These are phyloP conservation scores for Posidonia australis DNA, from an alignment of 106 monocot genomes.

Conservation along the genomic window DNA sequence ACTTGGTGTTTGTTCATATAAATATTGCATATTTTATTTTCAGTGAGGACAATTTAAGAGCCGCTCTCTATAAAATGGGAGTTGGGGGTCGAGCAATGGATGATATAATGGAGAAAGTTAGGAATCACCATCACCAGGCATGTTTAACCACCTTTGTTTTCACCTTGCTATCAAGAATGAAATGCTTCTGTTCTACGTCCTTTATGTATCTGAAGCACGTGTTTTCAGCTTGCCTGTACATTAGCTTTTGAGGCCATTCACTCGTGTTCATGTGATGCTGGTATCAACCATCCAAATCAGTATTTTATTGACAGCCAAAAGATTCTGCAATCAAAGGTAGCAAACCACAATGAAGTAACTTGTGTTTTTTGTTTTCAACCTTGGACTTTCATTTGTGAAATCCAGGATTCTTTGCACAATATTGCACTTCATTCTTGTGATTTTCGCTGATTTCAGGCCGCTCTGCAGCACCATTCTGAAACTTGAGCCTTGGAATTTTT, in stretches of 20 bases:
- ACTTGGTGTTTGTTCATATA: neutral
- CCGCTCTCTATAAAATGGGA: constrained; percentile 82
- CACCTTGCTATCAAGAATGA: neutral
- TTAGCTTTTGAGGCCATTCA: constrained; percentile 82
- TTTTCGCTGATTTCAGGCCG: too few relatives aligned
- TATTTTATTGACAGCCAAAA: neutral
- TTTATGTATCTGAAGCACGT: neutral
- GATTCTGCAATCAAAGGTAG: constrained; percentile 3
- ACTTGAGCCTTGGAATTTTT: too few relatives aligned
- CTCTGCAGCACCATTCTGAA: too few relatives aligned
- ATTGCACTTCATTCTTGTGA: too few relatives aligned
- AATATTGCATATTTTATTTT: neutral
- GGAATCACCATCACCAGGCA: constrained; percentile 84
- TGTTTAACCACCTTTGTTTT: neutral
- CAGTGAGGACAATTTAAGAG: constrained; percentile 80
- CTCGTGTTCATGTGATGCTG: constrained; percentile 19
- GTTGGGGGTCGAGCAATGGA: constrained; percentile 53
- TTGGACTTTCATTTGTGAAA: too few relatives aligned
- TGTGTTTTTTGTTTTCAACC: too few relatives aligned
- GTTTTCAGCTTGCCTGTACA: constrained; percentile 72
- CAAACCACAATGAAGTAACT: too few relatives aligned
- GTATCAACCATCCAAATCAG: constrained; percentile 24
- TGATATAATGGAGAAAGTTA: constrained; percentile 82
- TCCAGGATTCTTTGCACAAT: too few relatives aligned
- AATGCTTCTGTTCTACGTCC: too few relatives aligned